These are phyloP conservation scores for Stenogyne calaminthoides DNA, from an alignment of 305 asterid genomes.

Conservation along the genomic window DNA sequence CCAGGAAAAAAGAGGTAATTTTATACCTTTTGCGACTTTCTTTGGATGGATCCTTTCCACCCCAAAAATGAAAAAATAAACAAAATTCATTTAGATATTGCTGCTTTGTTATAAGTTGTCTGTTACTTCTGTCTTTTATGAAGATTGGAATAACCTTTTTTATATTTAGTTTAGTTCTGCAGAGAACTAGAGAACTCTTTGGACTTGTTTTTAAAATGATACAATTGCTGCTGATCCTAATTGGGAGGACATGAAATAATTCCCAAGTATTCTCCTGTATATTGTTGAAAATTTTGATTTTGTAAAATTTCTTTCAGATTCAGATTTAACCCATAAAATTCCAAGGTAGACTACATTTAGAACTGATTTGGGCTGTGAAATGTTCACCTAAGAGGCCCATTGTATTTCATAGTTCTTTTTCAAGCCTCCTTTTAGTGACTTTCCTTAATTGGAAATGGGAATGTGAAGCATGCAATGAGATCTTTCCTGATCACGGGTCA, in stretches of 20 bases:
- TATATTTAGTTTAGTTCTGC: background rate
- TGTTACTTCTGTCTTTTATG: background rate
- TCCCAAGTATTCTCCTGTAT: background rate
- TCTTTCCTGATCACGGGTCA: constrained; percentile 6
- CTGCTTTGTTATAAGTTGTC: constrained; percentile 4
- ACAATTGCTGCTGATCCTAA: background rate
- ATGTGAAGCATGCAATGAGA: background rate
- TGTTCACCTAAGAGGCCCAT: background rate
- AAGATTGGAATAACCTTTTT: background rate
- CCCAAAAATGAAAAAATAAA: background rate
- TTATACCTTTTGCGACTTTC: constrained; percentile 17
- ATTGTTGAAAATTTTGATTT: background rate
- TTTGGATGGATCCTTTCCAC: constrained; percentile 27
- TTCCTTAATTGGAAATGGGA: background rate
- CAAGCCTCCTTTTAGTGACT: background rate
- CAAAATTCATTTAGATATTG: constrained; percentile 14
- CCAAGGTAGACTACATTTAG: background rate
- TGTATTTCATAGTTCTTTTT: background rate
- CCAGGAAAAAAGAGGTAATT: constrained; percentile 77
- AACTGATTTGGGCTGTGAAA: constrained; percentile 1
- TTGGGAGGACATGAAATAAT: background rate
- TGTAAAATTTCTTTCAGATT: background rate
- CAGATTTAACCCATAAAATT: constrained; percentile 9
- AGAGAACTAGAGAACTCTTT: background rate
- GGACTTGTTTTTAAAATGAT: constrained; percentile 2